Evolutionary conservation across 2,329 filamentous ascomycete genomes (phyloP).

Genomic region (Monilinia vaccinii-corymbosi): DNA sequence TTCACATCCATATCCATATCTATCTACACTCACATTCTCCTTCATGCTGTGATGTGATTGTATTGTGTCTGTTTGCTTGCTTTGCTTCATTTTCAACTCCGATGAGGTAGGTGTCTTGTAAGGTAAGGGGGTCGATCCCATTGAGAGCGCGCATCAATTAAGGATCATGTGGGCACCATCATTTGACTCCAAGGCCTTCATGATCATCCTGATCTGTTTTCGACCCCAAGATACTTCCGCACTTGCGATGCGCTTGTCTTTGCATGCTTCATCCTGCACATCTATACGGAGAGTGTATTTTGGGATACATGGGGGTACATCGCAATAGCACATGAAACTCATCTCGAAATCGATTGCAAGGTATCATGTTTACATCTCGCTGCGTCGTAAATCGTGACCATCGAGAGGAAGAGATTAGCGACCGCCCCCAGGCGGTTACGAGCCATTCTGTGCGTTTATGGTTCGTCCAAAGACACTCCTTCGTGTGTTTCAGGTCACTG

Average conservation of each 20-base stretch:
- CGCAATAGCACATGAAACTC: slow-evolving; percentile 1
- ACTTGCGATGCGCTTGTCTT: not conserved
- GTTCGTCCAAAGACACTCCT: not conserved
- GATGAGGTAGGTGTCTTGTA: not conserved
- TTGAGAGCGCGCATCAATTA: not conserved
- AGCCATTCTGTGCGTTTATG: not conserved
- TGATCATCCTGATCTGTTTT: not conserved
- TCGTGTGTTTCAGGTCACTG: not conserved
- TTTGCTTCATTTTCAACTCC: not conserved
- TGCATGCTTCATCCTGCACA: not conserved
- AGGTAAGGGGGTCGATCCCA: too few species aligned
- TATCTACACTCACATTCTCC: not conserved
- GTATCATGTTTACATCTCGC: too few species aligned
- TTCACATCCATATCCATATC: too few species aligned
- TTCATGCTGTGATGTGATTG: not conserved
- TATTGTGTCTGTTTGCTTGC: not conserved
- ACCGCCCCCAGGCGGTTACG: slow-evolving; percentile 8
- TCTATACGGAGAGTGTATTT: not conserved
- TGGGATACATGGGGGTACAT: too few species aligned
- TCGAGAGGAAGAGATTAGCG: slow-evolving; percentile 7
- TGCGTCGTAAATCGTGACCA: not conserved
- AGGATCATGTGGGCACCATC: not conserved
- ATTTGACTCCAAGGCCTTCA: not conserved
- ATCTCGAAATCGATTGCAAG: not conserved
- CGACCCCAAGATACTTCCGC: not conserved